These are phyloP conservation scores for Apostasia shenzhenica DNA, from an alignment of 106 monocot species.

Conservation along the genomic window DNA sequence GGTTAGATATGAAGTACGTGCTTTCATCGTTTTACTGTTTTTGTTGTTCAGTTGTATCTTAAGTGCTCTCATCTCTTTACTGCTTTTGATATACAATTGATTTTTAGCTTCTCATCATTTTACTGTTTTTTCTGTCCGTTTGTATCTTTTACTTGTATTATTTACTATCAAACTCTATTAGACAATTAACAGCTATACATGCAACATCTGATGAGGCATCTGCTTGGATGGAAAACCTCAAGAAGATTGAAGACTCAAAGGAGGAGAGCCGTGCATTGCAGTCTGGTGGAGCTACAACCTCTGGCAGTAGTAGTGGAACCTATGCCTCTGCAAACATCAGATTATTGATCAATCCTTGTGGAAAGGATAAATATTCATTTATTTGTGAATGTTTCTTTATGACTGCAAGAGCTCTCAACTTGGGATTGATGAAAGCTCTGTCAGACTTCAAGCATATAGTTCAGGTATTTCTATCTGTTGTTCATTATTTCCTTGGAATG, in stretches of 20 bases:
- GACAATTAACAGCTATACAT: conserved; percentile 80
- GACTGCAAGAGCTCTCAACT: conserved; percentile 87
- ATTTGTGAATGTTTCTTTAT: conserved; percentile 99
- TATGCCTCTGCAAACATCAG: conserved; percentile 17
- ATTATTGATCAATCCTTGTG: conserved; percentile 12
- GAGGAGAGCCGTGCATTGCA: conserved; percentile 31
- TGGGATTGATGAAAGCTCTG: conserved; percentile 84
- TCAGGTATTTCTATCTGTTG: conserved; percentile 40
- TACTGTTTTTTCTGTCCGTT: conserved; percentile 10
- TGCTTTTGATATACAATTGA: not conserved
- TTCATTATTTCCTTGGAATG: not conserved
- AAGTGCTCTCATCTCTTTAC: not conserved
- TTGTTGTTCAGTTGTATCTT: conserved; percentile 10
- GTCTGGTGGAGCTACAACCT: conserved; percentile 58
- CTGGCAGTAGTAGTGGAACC: conserved; percentile 29
- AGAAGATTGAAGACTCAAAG: conserved; percentile 7
- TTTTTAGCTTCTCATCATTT: not conserved
- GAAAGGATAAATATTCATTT: conserved; percentile 80
- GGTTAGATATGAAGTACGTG: conserved; percentile 65
- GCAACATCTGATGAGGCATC: conserved; percentile 87
- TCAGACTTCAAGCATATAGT: conserved; percentile 78
- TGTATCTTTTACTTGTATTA: conserved; percentile 1
- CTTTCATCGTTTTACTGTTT: too few relatives aligned
- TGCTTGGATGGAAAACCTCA: conserved; percentile 39
- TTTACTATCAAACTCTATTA: conserved; percentile 14